Conservation (phyloP, 1,284 basidiomycete species). For the Irpex rosettiformis region DNA sequence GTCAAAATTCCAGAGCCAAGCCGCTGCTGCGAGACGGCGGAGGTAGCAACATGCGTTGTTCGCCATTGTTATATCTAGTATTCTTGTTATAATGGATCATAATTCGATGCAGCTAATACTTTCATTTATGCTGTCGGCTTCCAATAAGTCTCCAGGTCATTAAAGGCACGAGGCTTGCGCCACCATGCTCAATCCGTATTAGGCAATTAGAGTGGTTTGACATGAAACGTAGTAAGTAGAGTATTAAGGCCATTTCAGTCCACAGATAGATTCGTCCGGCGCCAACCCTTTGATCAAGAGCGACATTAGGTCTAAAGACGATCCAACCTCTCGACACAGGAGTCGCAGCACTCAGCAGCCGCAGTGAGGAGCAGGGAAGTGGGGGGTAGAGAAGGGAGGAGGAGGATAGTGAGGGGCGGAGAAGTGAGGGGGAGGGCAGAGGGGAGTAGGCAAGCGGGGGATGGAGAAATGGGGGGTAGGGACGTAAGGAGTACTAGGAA, state of each 20-base stretch:
- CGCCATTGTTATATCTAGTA: not conserved
- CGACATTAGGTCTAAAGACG: not conserved
- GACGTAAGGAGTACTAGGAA: no score
- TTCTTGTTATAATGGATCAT: not conserved
- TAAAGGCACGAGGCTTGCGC: not conserved
- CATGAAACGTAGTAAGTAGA: not conserved
- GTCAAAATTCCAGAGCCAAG: constrained; percentile 18
- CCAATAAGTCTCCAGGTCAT: no score
- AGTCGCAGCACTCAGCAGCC: not conserved
- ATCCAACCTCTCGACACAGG: not conserved
- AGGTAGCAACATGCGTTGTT: constrained; percentile 2
- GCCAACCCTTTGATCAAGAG: constrained; percentile 2
- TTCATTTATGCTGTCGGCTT: no score
- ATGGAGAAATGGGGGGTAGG: not conserved
- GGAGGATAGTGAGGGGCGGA: no score
- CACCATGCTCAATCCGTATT: not conserved
- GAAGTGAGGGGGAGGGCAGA: not conserved
- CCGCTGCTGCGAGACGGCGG: constrained; percentile 6
- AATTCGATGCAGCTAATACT: not conserved
- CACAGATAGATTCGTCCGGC: not conserved
- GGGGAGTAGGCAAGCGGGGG: not conserved
- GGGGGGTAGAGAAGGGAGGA: not conserved
- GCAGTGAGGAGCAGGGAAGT: not conserved
- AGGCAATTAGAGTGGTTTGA: not conserved
- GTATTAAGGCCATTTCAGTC: not conserved